phyloP scores from a whole-genome alignment of 2,329 filamentous ascomycete species.

The Xylariomycetidae sp. region DNA sequence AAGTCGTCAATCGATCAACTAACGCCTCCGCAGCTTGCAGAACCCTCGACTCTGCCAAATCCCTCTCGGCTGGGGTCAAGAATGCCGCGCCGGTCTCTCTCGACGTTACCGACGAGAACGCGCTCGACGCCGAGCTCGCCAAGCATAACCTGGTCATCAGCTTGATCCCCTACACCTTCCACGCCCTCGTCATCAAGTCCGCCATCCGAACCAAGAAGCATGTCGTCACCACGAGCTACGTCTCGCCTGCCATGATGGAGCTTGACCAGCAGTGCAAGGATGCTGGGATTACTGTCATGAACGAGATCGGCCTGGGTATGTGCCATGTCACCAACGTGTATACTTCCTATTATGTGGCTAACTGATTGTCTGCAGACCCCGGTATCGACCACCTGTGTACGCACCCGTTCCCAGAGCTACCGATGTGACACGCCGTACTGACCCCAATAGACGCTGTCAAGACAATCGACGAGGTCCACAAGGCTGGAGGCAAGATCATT shows the following conservation, averaged over 20 bases:
- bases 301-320: conserved; percentile 71
- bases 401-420: conserved; percentile 6
- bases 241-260: conserved; percentile 87
- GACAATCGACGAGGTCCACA: conserved; percentile 83
- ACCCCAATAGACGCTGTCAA: conserved; percentile 64
- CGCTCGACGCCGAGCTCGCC: conserved; percentile 73
- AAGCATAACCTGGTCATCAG: conserved; percentile 75
- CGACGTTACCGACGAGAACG: conserved; percentile 70
- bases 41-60: conserved; percentile 70
- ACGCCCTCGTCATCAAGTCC: conserved; percentile 83
- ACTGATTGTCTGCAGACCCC: conserved; percentile 44
- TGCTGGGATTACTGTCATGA: conserved; percentile 94
- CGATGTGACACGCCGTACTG: not conserved
- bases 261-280: conserved; percentile 77
- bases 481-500: conserved; percentile 76
- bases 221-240: conserved; percentile 92
- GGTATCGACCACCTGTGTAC: conserved; percentile 59
- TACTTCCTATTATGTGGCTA: no score
- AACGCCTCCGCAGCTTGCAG: conserved; percentile 59
- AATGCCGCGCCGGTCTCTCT: conserved; percentile 73
- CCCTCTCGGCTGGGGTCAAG: conserved; percentile 65
- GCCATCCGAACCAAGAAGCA: conserved; percentile 92
- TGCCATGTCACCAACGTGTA: not conserved
- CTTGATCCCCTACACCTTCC: conserved; percentile 88
- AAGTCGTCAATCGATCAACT: conserved; percentile 1